Evolutionary conservation across 2,329 filamentous ascomycete species (phyloP).

Genomic region (Hymenoscyphus albidus): DNA sequence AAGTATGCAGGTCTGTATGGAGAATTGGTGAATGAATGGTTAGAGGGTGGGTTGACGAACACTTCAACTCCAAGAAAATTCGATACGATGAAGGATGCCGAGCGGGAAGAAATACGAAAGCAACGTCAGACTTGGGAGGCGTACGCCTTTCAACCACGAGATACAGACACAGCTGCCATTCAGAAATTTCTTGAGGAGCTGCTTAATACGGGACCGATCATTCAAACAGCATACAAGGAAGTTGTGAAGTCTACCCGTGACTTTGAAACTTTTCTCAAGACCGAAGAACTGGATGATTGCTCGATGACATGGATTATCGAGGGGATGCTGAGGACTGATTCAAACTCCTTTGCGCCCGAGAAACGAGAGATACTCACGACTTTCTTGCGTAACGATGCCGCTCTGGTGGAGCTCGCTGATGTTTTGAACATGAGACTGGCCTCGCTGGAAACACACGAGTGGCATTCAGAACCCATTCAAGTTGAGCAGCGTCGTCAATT

Average conservation of each 20-base stretch:
- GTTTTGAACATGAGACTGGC: constrained; percentile 54
- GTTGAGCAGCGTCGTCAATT: constrained; percentile 50
- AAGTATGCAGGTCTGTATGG: not conserved
- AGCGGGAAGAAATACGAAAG: not conserved
- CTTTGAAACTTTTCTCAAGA: not conserved
- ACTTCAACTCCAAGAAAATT: not conserved
- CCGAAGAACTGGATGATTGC: not conserved
- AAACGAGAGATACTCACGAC: constrained; percentile 48
- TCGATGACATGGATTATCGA: not conserved
- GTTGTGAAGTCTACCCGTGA: not conserved
- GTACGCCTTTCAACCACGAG: not conserved
- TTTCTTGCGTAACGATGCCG: constrained; percentile 45
- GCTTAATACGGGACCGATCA: not conserved
- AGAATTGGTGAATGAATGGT: not conserved
- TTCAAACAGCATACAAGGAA: not conserved
- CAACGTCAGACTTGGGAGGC: not conserved
- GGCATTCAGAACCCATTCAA: constrained; percentile 38
- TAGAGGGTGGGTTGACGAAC: not conserved
- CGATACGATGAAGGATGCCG: not conserved
- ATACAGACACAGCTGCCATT: not conserved
- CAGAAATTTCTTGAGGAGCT: not conserved
- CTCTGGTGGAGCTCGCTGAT: constrained; percentile 51
- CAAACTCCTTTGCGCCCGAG: constrained; percentile 46
- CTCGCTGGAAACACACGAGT: constrained; percentile 35
- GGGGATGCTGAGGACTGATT: not conserved